phyloP scores from a whole-genome alignment of 176 grass and related monocot genomes.

The Oryza rufipogon region DNA sequence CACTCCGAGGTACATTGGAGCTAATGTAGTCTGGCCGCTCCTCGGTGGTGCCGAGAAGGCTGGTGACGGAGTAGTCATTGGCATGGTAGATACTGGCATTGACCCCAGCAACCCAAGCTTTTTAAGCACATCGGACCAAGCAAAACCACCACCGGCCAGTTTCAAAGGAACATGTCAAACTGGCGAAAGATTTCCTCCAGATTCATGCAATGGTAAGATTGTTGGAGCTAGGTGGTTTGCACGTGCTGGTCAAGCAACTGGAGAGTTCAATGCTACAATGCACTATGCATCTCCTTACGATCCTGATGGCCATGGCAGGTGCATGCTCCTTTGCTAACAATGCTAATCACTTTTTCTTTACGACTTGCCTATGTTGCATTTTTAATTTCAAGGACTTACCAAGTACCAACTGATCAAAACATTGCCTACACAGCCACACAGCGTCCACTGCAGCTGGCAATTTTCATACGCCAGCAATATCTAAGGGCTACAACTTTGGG shows the following conservation, averaged over 20 bases:
- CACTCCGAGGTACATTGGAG: slow-evolving; percentile 77
- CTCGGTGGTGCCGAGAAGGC: slow-evolving; percentile 65
- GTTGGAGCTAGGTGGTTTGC: slow-evolving; percentile 82
- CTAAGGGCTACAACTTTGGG: slow-evolving; percentile 76
- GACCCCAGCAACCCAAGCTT: slow-evolving; percentile 89
- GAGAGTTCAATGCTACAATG: slow-evolving; percentile 83
- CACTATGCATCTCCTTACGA: slow-evolving; percentile 96
- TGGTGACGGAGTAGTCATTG: slow-evolving; percentile 80
- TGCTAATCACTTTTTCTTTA: neutral
- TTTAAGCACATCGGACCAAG: slow-evolving; percentile 37
- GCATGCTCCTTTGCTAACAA: slow-evolving; percentile 22
- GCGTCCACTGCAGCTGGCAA: slow-evolving; percentile 83
- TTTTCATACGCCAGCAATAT: slow-evolving; percentile 58
- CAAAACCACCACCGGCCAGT: slow-evolving; percentile 41
- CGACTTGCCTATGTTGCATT: neutral
- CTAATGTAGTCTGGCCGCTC: slow-evolving; percentile 68
- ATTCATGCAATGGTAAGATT: slow-evolving; percentile 83
- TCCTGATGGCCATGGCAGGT: slow-evolving; percentile 98
- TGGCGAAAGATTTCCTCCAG: slow-evolving; percentile 69
- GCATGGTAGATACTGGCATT: slow-evolving; percentile 93
- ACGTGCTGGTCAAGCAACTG: slow-evolving; percentile 60
- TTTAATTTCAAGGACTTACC: slow-evolving; percentile 10
- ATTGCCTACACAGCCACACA: slow-evolving; percentile 67
- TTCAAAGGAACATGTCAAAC: slow-evolving; percentile 79
- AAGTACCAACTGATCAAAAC: slow-evolving; percentile 38